phyloP scores from a whole-genome alignment of 495 filamentous ascomycete genomes.

The Aspergillus sparsus region DNA sequence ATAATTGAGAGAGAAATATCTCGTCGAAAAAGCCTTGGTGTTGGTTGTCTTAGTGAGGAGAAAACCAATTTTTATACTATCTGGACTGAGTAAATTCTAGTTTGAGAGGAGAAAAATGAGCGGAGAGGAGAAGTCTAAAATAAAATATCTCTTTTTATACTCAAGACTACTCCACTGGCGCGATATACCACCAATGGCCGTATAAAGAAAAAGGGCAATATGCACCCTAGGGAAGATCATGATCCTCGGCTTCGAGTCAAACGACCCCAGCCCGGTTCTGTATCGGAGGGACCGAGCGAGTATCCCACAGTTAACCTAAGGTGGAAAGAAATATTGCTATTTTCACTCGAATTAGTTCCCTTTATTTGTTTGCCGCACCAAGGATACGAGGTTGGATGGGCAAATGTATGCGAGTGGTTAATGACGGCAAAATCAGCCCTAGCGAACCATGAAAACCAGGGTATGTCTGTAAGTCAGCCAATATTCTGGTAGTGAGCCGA shows the following conservation, averaged over 20 bases:
- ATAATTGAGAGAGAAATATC: no score
- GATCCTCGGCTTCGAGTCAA: slow-evolving; percentile 26
- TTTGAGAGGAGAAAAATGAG: not conserved
- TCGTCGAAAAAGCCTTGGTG: no score
- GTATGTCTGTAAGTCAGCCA: slow-evolving; percentile 16
- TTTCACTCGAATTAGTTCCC: slow-evolving; percentile 23
- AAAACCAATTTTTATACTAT: no score
- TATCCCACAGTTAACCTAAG: slow-evolving; percentile 18
- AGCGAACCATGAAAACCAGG: slow-evolving; percentile 8
- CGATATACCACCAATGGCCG: slow-evolving; percentile 16
- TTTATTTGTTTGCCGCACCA: slow-evolving; percentile 22
- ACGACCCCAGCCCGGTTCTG: slow-evolving; percentile 9
- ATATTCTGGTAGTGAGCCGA: slow-evolving; percentile 5
- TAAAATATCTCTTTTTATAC: slow-evolving; percentile 13
- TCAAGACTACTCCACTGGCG: slow-evolving; percentile 25
- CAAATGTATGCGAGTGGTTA: slow-evolving; percentile 18
- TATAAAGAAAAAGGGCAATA: slow-evolving; percentile 17
- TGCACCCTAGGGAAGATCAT: slow-evolving; percentile 20
- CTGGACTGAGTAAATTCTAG: not conserved
- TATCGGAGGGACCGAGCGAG: slow-evolving; percentile 25
- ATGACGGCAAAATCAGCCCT: slow-evolving; percentile 22
- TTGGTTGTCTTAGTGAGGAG: no score
- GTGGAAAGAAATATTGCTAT: slow-evolving; percentile 13
- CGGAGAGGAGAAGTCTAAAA: no score
- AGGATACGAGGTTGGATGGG: slow-evolving; percentile 21